A percentile compares a stretch with the other conserved stretches of the same genome.
These are phyloP conservation scores for Rachicladosporium sp. DNA, from an alignment of 2,329 filamentous ascomycete species.

Conservation along the genomic window DNA sequence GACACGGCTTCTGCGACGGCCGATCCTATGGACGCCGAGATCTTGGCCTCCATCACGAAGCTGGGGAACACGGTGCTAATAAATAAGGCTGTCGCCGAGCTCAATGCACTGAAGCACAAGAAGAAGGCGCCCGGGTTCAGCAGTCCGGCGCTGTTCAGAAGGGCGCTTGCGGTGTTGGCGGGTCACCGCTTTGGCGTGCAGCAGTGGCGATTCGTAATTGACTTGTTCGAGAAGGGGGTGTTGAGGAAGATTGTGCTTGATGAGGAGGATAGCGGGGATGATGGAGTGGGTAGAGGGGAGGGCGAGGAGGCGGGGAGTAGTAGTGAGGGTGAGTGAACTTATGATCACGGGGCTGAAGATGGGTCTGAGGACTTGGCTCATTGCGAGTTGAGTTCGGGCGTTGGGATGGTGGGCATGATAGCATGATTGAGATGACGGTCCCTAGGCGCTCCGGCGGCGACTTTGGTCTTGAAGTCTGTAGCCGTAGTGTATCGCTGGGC, in stretches of 20 bases:
- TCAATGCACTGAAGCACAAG: constrained; percentile 42
- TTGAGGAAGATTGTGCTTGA: constrained; percentile 74
- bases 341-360: no score
- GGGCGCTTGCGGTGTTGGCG: constrained; percentile 74
- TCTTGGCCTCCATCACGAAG: constrained; percentile 74
- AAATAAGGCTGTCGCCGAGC: constrained; percentile 71
- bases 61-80: constrained; percentile 88
- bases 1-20: constrained; percentile 15
- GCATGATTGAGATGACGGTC: no score
- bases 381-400: not conserved
- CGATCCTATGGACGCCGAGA: constrained; percentile 56
- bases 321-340: constrained; percentile 6
- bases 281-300: constrained; percentile 46
- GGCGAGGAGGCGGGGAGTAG: constrained; percentile 28
- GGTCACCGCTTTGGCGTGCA: constrained; percentile 79
- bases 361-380: no score
- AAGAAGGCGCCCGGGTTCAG: constrained; percentile 65
- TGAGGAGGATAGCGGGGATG: constrained; percentile 36
- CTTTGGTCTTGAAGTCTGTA: no score
- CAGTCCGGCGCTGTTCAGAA: constrained; percentile 66
- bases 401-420: no score
- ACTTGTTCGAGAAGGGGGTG: constrained; percentile 85
- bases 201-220: constrained; percentile 79
- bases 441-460: no score
- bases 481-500: no score